Evolutionary conservation across 2,329 filamentous ascomycete species (phyloP).

Genomic region (Xylariaceae sp.): DNA sequence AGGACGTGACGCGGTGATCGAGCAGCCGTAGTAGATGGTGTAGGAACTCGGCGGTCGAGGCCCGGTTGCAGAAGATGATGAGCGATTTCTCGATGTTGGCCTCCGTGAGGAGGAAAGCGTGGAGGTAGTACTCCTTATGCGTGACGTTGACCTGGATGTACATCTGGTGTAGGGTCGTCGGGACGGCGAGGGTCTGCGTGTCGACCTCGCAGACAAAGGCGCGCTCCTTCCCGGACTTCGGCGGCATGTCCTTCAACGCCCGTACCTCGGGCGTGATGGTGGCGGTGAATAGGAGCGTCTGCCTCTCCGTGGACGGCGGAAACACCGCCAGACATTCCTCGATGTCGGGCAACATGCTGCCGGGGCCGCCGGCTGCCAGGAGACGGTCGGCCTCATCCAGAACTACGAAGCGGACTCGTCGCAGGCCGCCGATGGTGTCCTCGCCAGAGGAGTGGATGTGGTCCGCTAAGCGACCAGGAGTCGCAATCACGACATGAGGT

Average conservation of each 20-base stretch:
- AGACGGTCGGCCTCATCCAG: slow-evolving; percentile 95
- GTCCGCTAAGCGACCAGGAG: slow-evolving; percentile 88
- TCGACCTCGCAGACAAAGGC: slow-evolving; percentile 91
- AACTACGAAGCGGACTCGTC: slow-evolving; percentile 80
- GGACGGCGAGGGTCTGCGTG: slow-evolving; percentile 74
- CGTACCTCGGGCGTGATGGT: slow-evolving; percentile 93
- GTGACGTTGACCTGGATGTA: slow-evolving; percentile 89
- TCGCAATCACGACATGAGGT: slow-evolving; percentile 92
- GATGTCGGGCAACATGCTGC: slow-evolving; percentile 93
- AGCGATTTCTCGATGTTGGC: slow-evolving; percentile 73
- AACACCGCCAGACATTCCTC: slow-evolving; percentile 84
- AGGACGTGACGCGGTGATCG: slow-evolving; percentile 84
- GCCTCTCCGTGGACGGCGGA: slow-evolving; percentile 76
- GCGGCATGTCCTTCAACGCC: slow-evolving; percentile 77
- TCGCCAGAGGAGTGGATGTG: slow-evolving; percentile 90
- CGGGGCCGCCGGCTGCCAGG: slow-evolving; percentile 70
- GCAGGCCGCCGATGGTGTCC: slow-evolving; percentile 83
- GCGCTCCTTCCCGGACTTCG: slow-evolving; percentile 68
- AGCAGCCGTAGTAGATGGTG: slow-evolving; percentile 86
- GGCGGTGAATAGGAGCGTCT: slow-evolving; percentile 94
- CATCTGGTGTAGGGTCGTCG: slow-evolving; percentile 77
- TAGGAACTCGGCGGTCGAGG: slow-evolving; percentile 82
- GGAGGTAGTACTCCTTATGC: slow-evolving; percentile 92
- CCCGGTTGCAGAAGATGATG: slow-evolving; percentile 95
- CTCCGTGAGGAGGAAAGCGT: slow-evolving; percentile 81